phyloP scores from a whole-genome alignment of 208 protist species.

The Naegleria lovaniensis region DNA sequence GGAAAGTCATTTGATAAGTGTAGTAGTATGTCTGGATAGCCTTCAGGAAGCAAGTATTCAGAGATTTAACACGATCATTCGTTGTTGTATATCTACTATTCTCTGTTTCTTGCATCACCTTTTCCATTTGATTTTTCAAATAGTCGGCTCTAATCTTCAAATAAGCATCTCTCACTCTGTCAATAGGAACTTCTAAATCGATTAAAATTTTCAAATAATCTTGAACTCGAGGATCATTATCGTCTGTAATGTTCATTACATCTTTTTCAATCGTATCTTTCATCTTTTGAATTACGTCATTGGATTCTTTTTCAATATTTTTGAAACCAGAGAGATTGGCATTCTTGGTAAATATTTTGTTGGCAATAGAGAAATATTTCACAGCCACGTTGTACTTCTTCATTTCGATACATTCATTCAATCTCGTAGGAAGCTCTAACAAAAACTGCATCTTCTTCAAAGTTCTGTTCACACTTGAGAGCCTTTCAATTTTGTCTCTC shows the following conservation, averaged over 20 bases:
- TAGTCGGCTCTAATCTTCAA: background rate
- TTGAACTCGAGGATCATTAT: background rate
- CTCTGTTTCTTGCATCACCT: background rate
- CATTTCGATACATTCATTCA: conserved; percentile 24
- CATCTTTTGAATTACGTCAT: background rate
- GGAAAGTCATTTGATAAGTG: background rate
- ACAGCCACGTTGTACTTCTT: conserved; percentile 28
- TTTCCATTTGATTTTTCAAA: background rate
- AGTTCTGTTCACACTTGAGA: conserved; percentile 15
- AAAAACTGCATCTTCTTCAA: conserved; percentile 35
- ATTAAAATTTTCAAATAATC: background rate
- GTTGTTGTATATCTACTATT: background rate
- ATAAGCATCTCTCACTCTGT: background rate
- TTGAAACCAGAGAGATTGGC: conserved; percentile 19
- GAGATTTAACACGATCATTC: background rate
- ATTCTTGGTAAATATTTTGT: conserved; percentile 28
- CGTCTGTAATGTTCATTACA: background rate
- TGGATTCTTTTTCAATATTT: conserved; percentile 24
- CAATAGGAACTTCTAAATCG: background rate
- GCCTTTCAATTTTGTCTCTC: conserved; percentile 22
- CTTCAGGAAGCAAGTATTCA: background rate
- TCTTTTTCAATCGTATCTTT: background rate
- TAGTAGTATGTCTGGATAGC: background rate
- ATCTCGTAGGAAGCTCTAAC: conserved; percentile 23
- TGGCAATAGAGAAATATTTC: background rate